Base-by-base conservation (phyloP, 768 basidiomycete genomes). In the Pisolithus orientalis region DNA sequence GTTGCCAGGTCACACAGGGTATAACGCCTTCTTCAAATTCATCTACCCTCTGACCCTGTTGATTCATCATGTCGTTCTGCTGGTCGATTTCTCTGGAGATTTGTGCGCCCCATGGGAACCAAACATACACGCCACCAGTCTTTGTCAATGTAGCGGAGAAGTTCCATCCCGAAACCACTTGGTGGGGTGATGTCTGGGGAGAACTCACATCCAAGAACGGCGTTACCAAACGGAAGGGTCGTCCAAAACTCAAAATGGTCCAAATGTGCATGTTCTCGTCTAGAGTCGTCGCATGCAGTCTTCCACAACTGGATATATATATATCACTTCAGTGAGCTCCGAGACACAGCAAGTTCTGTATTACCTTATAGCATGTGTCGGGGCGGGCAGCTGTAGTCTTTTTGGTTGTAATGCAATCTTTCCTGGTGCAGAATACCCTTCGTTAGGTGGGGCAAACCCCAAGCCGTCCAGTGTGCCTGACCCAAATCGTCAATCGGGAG, bases 151-250 rank as follows among this genome's bases (percentile, higher is more conserved):
- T 72, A 10, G 83, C 78, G n/a, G 85, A 85, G 65, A 87, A 89
- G 13, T 61, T 54, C 92, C 92, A 94, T 40, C 92, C 91, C 58
- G 87, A 85, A 63, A 85, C 85, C 37, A 90, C 76, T 64, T 87
- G 87, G 2, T 66, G 56, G 39, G 83, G 78, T 3, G 68, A 70
- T 31, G 84, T 68, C 25, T 80, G 66, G 2, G 72, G 62, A 14
- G 80, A 75, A 1, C 71, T 69, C 9, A 65, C 68, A 54, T 74
- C 71, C 48, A 77, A 54, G 32, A 69, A 64, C 0, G 69, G 59
- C 0, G 74, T 70, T 14, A 61, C 51, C 38, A 92, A 72, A 40
- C 73, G 72, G 71, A 87, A 87, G 1, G 91, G 89, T 21, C 87
- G 75, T 3, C 90, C 92, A 80, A 90, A 93, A 58, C 74, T 83